Percentiles rank a stretch among this genome's conserved stretches.
phyloP scores from a whole-genome alignment of 2,329 filamentous ascomycete genomes.

The Neonectria magnoliae region DNA sequence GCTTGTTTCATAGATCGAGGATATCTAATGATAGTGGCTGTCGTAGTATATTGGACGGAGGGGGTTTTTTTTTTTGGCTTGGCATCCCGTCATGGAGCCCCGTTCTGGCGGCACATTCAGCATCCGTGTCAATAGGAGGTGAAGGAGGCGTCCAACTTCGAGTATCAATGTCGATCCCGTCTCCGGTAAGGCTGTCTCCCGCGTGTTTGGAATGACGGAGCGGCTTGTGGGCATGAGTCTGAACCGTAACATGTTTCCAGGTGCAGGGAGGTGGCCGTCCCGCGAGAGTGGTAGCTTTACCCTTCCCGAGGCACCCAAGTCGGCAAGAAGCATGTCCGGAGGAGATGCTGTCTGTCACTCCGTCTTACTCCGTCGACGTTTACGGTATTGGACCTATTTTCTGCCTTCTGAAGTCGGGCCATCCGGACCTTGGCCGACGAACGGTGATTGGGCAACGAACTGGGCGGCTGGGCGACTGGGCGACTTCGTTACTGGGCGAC shows the following conservation, averaged over 20 bases:
- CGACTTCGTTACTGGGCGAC: neutral
- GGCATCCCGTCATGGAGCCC: slow-evolving; percentile 6
- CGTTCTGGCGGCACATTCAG: slow-evolving; percentile 10
- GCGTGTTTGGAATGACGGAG: neutral
- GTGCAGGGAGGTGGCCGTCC: slow-evolving; percentile 1
- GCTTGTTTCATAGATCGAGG: slow-evolving; percentile 35
- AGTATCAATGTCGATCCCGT: neutral
- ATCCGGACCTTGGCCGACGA: slow-evolving; percentile 23
- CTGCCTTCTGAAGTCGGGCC: slow-evolving; percentile 21
- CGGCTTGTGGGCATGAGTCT: neutral
- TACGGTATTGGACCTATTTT: too few relatives aligned
- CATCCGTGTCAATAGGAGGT: neutral
- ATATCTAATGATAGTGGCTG: slow-evolving; percentile 26
- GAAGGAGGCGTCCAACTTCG: neutral
- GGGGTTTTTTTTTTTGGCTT: slow-evolving; percentile 8
- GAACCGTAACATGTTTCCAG: too few relatives aligned
- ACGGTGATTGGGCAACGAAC: neutral
- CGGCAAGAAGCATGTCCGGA: slow-evolving; percentile 16
- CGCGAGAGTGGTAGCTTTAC: slow-evolving; percentile 27
- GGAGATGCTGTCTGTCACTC: neutral
- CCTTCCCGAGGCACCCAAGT: slow-evolving; percentile 23
- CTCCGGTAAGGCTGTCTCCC: neutral
- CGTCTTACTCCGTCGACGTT: too few relatives aligned
- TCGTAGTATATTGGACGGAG: slow-evolving; percentile 22
- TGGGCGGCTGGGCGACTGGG: neutral